Percentiles rank a stretch among this genome's conserved stretches.
phyloP scores from a whole-genome alignment of 768 basidiomycete species.

The Scleroderma citrinum region DNA sequence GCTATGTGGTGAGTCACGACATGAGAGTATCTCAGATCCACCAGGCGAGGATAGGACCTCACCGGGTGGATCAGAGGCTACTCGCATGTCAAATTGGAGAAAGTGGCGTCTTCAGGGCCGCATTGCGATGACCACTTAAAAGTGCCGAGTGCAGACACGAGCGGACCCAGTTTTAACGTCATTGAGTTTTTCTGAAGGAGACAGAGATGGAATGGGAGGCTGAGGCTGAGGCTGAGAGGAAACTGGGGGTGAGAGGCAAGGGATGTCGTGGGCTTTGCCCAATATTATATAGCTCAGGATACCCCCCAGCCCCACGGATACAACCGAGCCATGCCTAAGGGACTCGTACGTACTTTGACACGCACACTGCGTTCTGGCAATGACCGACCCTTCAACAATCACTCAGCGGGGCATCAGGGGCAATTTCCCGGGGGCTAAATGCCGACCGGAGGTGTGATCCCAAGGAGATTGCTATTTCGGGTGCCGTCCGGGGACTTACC shows the following conservation, averaged over 20 bases:
- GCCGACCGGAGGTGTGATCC: background rate
- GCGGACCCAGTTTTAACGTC: no score
- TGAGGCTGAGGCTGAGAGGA: background rate
- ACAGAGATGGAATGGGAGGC: background rate
- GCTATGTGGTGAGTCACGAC: slow-evolving; percentile 45
- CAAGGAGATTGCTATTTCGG: no score
- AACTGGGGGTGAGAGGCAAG: no score
- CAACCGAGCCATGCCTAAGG: slow-evolving; percentile 1
- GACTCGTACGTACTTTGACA: background rate
- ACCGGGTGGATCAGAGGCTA: slow-evolving; percentile 2
- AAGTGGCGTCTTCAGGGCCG: background rate
- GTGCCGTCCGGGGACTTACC: background rate
- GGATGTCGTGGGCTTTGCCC: background rate
- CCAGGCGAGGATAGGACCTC: background rate
- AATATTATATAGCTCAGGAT: background rate
- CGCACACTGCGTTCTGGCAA: background rate
- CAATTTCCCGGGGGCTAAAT: background rate
- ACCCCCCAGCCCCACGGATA: background rate
- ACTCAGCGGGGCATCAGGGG: background rate
- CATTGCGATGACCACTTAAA: background rate
- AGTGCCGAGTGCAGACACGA: background rate
- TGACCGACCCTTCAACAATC: background rate
- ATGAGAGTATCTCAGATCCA: slow-evolving; percentile 62
- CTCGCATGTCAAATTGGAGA: background rate
- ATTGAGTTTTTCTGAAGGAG: background rate